Base-by-base conservation (phyloP, 1,284 basidiomycete species). In the Cerioporus squamosus region DNA sequence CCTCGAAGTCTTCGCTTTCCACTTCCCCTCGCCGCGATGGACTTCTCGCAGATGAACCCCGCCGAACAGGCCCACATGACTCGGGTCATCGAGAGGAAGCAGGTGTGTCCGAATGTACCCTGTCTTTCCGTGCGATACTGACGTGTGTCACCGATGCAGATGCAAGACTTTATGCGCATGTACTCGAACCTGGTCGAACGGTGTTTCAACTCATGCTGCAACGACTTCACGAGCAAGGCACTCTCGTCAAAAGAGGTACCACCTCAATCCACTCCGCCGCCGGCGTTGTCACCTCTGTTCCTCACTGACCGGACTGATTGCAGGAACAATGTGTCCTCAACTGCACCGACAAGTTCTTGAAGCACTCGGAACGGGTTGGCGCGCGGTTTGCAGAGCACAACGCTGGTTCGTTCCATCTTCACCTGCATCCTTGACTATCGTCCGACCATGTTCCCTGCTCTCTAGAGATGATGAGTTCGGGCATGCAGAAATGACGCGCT, bases 91-190 rank as follows among this genome's bases (percentile, higher is more conserved):
- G 95, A 97, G 80, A 93, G 92, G 81, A 95, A 93, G 80, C 95
- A 97, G 88, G 94, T 90, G 61, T 52, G 79, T 67, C 43, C 57
- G 18, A n/a, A 7, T 22, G n/a, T 40, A 20, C 12, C 23, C 36
- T 53, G 31, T 22, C 44, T 38, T n/a, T 42, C 26, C 20, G 43
- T 46, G 43, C 31, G 56, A 17, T 57, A 55, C 39, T 62, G 49
- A 55, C 49, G 18, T 55, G 44, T 12, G 29, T 20, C 36, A n/a
- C 24, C 51, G 23, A 53, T 44, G 44, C 76, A 98, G 94, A 97
- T 98, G 95, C 93, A 97, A 83, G 97, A 98, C 80, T 98, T 99
- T 70, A 83, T 98, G 83, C 85, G 84, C 70, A 90, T 98, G 75
- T 98, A 98, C 80, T 94, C 95, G n/a, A 91, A 90, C 69, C 84